These are phyloP conservation scores for Salinomyces thailandicus DNA, from an alignment of 2,329 filamentous ascomycete species.

Conservation along the genomic window DNA sequence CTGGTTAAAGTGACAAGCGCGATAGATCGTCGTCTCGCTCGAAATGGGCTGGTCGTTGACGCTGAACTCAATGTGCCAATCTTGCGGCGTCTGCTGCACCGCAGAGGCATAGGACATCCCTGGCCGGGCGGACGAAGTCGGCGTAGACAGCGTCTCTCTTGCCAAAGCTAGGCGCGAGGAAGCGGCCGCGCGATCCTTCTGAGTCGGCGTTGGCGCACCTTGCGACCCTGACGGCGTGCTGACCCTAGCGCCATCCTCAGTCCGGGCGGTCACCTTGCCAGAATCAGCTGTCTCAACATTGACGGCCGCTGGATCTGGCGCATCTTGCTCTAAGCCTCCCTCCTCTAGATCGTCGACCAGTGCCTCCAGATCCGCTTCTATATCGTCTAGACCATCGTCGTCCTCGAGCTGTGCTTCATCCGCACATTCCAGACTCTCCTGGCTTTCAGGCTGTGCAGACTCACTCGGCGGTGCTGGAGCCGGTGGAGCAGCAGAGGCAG, in stretches of 20 bases:
- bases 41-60: slow-evolving; percentile 73
- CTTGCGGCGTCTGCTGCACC: slow-evolving; percentile 67
- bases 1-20: slow-evolving; percentile 71
- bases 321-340: slow-evolving; percentile 61
- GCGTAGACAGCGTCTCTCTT: slow-evolving; percentile 30
- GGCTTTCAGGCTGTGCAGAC: slow-evolving; percentile 35
- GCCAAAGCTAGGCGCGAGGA: slow-evolving; percentile 24
- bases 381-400: slow-evolving; percentile 49
- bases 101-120: slow-evolving; percentile 72
- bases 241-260: slow-evolving; percentile 82
- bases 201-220: slow-evolving; percentile 26
- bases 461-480: slow-evolving; percentile 7
- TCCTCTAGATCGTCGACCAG: slow-evolving; percentile 88
- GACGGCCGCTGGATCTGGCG: slow-evolving; percentile 75
- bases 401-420: slow-evolving; percentile 79
- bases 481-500: slow-evolving; percentile 4
- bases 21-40: slow-evolving; percentile 91
- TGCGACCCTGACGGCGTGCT: slow-evolving; percentile 60
- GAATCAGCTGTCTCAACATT: slow-evolving; percentile 81
- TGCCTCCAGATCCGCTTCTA: slow-evolving; percentile 58
- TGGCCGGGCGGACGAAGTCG: slow-evolving; percentile 45
- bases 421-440: slow-evolving; percentile 76
- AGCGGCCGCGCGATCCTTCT: slow-evolving; percentile 22
- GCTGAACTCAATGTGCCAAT: slow-evolving; percentile 97
- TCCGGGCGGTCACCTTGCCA: slow-evolving; percentile 80